A percentile compares a stretch with the other conserved stretches of the same genome.
These are phyloP conservation scores for Sporothrix phasma DNA, from an alignment of 2,329 filamentous ascomycete species.

Conservation along the genomic window DNA sequence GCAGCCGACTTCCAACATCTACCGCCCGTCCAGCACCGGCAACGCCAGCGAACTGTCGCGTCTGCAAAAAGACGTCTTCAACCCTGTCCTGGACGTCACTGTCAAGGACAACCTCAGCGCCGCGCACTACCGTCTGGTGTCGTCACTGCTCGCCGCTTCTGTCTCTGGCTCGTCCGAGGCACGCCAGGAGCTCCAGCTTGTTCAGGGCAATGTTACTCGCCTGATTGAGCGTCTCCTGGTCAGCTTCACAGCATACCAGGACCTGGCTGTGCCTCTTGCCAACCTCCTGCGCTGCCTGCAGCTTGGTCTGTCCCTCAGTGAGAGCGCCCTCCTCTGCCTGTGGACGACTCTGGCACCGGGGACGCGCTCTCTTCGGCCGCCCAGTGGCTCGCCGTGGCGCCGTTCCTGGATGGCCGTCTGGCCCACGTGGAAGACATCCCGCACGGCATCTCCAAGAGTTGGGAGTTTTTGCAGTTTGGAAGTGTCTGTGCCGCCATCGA, in stretches of 20 bases:
- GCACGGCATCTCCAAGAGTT: conserved; percentile 24
- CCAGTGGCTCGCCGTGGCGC: conserved; percentile 37
- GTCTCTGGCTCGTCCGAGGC: conserved; percentile 22
- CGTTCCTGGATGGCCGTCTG: conserved; percentile 45
- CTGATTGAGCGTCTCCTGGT: conserved; percentile 64
- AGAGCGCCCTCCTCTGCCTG: conserved; percentile 27
- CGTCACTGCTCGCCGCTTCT: conserved; percentile 19
- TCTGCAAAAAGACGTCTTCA: conserved; percentile 80
- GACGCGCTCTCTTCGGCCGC: conserved; percentile 18
- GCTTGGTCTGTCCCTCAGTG: conserved; percentile 59
- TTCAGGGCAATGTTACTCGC: conserved; percentile 51
- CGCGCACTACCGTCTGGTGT: conserved; percentile 28
- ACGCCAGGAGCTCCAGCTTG: conserved; percentile 38
- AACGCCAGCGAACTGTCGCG: conserved; percentile 36
- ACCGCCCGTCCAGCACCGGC: conserved; percentile 15
- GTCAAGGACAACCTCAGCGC: conserved; percentile 37
- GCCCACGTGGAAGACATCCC: conserved; percentile 22
- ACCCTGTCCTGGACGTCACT: conserved; percentile 59
- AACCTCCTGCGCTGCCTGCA: conserved; percentile 72
- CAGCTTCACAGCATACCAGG: conserved; percentile 69
- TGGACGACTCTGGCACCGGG: conserved; percentile 22
- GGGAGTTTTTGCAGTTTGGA: conserved; percentile 43
- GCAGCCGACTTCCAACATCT: conserved; percentile 10
- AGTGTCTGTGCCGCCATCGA: conserved; percentile 39
- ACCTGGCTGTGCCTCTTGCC: conserved; percentile 68